These are phyloP conservation scores for Exserohilum rostratum DNA, from an alignment of 2,329 filamentous ascomycete genomes.

Conservation along the genomic window DNA sequence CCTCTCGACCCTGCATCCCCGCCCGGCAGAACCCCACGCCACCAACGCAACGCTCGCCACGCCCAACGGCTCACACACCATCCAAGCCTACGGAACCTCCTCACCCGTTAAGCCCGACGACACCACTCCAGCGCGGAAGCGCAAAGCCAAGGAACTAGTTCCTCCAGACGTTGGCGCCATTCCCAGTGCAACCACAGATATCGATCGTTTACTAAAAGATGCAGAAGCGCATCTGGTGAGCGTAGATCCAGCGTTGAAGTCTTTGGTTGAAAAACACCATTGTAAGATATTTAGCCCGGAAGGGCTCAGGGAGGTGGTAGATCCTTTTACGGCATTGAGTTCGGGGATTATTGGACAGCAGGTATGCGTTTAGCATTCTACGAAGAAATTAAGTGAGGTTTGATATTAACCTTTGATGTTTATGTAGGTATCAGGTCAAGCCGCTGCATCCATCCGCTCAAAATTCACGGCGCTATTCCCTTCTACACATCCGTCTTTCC, in stretches of 20 bases:
- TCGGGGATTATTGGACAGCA: constrained; percentile 96
- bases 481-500: constrained; percentile 61
- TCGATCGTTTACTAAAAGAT: constrained; percentile 73
- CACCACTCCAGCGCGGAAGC: constrained; percentile 51
- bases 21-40: constrained; percentile 66
- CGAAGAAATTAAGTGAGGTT: no score
- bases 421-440: constrained; percentile 88
- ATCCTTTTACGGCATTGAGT: constrained; percentile 83
- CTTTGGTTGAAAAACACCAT: constrained; percentile 73
- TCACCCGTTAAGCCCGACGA: constrained; percentile 41
- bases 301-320: constrained; percentile 81
- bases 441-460: constrained; percentile 84
- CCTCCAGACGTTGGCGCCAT: constrained; percentile 39
- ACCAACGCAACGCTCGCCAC: constrained; percentile 77
- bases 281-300: constrained; percentile 82
- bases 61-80: constrained; percentile 69
- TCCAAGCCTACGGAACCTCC: constrained; percentile 54
- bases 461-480: constrained; percentile 65
- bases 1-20: constrained; percentile 43
- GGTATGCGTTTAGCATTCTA: constrained; percentile 41
- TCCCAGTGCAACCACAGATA: constrained; percentile 61
- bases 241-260: constrained; percentile 73
- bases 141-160: constrained; percentile 48
- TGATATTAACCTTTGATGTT: no score
- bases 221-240: constrained; percentile 76